phyloP scores from a whole-genome alignment of 257 asterid genomes.

The Verbena officinalis region DNA sequence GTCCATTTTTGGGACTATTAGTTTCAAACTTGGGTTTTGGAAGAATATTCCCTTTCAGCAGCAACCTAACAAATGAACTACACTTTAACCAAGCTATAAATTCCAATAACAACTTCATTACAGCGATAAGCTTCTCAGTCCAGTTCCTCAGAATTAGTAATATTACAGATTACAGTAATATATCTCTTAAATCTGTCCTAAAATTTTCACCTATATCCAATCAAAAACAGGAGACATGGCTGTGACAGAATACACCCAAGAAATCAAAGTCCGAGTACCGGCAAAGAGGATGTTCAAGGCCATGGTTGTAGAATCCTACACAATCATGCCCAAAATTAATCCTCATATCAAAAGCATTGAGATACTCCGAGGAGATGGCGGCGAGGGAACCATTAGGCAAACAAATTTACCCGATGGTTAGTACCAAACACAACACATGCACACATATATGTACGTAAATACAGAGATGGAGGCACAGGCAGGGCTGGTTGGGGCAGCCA shows the following conservation, averaged over 20 bases:
- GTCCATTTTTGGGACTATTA: too few relatives aligned
- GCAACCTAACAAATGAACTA: not conserved
- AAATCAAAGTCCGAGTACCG: not conserved
- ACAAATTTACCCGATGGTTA: not conserved
- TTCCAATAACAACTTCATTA: not conserved
- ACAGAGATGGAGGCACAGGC: too few relatives aligned
- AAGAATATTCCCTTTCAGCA: too few relatives aligned
- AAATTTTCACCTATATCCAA: not conserved
- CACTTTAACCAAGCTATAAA: not conserved
- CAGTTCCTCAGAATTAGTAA: not conserved
- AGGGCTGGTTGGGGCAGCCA: too few relatives aligned
- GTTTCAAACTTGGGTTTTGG: too few relatives aligned
- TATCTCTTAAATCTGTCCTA: not conserved
- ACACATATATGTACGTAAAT: too few relatives aligned
- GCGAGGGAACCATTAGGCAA: slow-evolving; percentile 13
- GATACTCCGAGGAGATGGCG: slow-evolving; percentile 30
- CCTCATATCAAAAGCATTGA: slow-evolving; percentile 31
- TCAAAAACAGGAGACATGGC: not conserved
- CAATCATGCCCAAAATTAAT: slow-evolving; percentile 14
- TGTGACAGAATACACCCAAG: not conserved
- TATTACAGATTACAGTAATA: too few relatives aligned
- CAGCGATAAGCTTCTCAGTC: not conserved
- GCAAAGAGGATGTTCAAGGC: slow-evolving; percentile 17
- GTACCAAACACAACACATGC: too few relatives aligned
- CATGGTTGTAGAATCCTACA: slow-evolving; percentile 2